Percentiles rank a stretch among this genome's conserved stretches.
phyloP scores from a whole-genome alignment of 495 filamentous ascomycete genomes.

The Penicillium cataractarum region DNA sequence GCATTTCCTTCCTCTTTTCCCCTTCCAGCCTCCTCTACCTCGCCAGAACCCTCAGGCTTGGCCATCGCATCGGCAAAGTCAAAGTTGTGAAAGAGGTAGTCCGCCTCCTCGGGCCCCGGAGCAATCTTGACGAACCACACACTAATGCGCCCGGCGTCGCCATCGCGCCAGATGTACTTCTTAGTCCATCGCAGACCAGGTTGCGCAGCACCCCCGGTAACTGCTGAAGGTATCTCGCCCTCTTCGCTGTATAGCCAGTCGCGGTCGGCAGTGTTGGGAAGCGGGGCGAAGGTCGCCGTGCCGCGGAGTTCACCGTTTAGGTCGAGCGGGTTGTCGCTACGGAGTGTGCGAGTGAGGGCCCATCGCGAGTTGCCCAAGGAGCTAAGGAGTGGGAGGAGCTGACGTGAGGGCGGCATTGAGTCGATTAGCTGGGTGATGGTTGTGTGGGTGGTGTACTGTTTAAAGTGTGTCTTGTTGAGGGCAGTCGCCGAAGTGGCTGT shows the following conservation, averaged over 20 bases:
- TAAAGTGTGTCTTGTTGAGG: background rate
- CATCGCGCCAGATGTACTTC: slow-evolving; percentile 50
- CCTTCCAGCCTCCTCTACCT: background rate
- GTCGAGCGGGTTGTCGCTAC: slow-evolving; percentile 47
- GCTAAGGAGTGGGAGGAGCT: slow-evolving; percentile 33
- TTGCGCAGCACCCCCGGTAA: slow-evolving; percentile 17
- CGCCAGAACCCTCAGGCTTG: background rate
- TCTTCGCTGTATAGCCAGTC: slow-evolving; percentile 52
- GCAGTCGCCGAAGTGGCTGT: background rate
- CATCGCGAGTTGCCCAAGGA: slow-evolving; percentile 39
- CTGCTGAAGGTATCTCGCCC: slow-evolving; percentile 41
- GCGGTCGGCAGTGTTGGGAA: slow-evolving; percentile 15
- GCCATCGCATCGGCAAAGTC: slow-evolving; percentile 28
- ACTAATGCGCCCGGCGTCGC: slow-evolving; percentile 37
- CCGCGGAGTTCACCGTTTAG: slow-evolving; percentile 46
- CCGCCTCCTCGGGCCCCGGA: slow-evolving; percentile 39
- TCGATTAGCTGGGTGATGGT: slow-evolving; percentile 1
- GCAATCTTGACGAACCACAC: slow-evolving; percentile 52
- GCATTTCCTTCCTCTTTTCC: background rate
- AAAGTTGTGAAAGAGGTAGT: slow-evolving; percentile 52
- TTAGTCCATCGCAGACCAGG: slow-evolving; percentile 46
- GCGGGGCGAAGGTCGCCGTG: slow-evolving; percentile 42
- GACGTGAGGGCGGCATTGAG: slow-evolving; percentile 24
- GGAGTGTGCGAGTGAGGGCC: slow-evolving; percentile 46
- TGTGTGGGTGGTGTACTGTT: background rate